phyloP scores from a whole-genome alignment of 1,284 basidiomycete species.

The Tylopilus sp. region DNA sequence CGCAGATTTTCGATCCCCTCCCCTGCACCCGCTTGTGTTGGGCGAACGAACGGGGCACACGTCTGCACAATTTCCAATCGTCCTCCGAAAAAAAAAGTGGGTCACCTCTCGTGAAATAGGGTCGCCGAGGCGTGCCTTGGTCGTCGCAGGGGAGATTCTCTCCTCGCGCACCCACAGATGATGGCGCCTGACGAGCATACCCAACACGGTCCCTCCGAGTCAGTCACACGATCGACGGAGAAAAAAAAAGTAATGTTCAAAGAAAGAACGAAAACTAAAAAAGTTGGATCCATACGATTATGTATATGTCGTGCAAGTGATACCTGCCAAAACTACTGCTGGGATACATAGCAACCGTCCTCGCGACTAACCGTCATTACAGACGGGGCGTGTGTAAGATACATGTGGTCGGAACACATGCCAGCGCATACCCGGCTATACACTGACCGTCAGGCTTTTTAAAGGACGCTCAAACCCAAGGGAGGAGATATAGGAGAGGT shows the following conservation, averaged over 20 bases:
- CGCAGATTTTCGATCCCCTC: too few relatives aligned
- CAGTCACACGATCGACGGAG: not conserved
- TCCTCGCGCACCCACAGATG: too few relatives aligned
- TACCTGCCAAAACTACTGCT: not conserved
- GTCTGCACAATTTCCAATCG: too few relatives aligned
- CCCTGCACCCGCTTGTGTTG: too few relatives aligned
- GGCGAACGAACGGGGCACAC: too few relatives aligned
- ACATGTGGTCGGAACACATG: not conserved
- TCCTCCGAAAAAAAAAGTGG: too few relatives aligned
- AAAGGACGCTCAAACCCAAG: not conserved
- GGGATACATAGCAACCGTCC: not conserved
- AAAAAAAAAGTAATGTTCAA: not conserved
- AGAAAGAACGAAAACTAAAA: too few relatives aligned
- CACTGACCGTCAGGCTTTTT: not conserved
- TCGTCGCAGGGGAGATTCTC: too few relatives aligned
- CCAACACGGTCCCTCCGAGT: not conserved
- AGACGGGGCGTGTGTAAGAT: slow-evolving; percentile 7
- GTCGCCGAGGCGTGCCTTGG: too few relatives aligned
- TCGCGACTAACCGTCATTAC: not conserved
- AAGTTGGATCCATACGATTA: too few relatives aligned
- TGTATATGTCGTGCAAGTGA: too few relatives aligned
- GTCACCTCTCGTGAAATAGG: too few relatives aligned
- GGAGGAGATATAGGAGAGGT: not conserved
- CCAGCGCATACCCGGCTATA: slow-evolving; percentile 1
- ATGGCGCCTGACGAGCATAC: not conserved